Percentiles rank a stretch among this genome's conserved stretches.
phyloP scores from a whole-genome alignment of 371 early-diverging fungal genomes.

The Syncephalastrum sp. region DNA sequence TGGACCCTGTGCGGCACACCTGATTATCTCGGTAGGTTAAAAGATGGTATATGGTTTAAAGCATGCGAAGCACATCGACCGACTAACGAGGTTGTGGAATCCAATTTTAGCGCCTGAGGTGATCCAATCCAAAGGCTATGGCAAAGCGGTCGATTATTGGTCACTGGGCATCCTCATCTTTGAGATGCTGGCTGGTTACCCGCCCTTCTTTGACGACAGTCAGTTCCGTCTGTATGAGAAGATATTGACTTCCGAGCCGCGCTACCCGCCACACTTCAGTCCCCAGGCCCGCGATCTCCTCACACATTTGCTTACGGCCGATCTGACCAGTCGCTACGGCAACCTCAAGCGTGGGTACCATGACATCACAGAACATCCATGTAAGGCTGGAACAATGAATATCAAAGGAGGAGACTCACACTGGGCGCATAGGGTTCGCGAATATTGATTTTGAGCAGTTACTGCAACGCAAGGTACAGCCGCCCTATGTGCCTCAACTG shows the following conservation, averaged over 20 bases:
- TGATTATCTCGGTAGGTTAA: constrained; percentile 72
- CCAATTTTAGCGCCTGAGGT: constrained; percentile 85
- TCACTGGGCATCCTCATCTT: constrained; percentile 95
- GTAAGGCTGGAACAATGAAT: constrained; percentile 39
- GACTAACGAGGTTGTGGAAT: neutral
- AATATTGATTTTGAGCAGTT: constrained; percentile 89
- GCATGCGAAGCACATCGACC: neutral
- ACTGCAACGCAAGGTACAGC: constrained; percentile 63
- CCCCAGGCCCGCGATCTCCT: constrained; percentile 84
- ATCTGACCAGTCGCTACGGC: constrained; percentile 88
- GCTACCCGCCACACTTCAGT: constrained; percentile 86
- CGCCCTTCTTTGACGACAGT: constrained; percentile 94
- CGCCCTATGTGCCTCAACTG: constrained; percentile 86
- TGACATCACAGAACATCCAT: constrained; percentile 80
- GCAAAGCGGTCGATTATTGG: constrained; percentile 97
- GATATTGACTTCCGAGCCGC: constrained; percentile 80
- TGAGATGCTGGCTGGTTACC: constrained; percentile 84
- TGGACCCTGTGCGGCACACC: constrained; percentile 97
- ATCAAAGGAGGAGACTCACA: constrained; percentile 6
- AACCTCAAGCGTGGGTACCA: constrained; percentile 81
- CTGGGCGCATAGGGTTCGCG: constrained; percentile 65
- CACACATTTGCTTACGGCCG: constrained; percentile 79
- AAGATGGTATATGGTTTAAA: too few species aligned
- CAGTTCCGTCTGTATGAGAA: constrained; percentile 87
- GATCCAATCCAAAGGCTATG: constrained; percentile 93